phyloP scores from a whole-genome alignment of 805 yeast species.

The Sugiyamaella floridensis region DNA sequence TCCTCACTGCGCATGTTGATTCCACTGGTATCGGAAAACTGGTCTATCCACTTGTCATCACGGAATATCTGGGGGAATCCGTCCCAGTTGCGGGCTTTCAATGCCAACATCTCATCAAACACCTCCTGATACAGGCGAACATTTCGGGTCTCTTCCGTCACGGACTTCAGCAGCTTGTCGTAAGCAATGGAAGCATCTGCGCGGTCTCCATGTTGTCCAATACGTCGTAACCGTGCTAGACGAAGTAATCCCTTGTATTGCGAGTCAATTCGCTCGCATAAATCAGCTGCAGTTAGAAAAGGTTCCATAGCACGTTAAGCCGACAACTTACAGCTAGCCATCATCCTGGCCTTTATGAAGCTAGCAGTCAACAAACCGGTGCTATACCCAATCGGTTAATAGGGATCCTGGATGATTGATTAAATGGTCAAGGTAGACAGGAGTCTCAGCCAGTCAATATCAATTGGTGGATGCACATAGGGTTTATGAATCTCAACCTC shows the following conservation, averaged over 20 bases:
- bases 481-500: too few species aligned
- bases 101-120: not conserved
- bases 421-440: too few species aligned
- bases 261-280: not conserved
- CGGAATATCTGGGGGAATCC: not conserved
- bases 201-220: not conserved
- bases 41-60: not conserved
- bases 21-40: not conserved
- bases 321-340: too few species aligned
- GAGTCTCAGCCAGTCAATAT: too few species aligned
- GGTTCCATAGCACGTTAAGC: too few species aligned
- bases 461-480: too few species aligned
- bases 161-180: not conserved
- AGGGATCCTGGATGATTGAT: too few species aligned
- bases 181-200: not conserved
- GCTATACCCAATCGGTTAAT: too few species aligned
- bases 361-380: too few species aligned
- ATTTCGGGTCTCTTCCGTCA: not conserved
- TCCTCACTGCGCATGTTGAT: not conserved
- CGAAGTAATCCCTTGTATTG: not conserved
- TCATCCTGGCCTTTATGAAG: too few species aligned
- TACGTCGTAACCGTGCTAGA: not conserved
- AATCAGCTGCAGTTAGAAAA: not conserved
- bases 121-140: not conserved
- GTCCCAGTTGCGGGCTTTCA: not conserved